These are phyloP conservation scores for Boletus tomentosulus DNA, from an alignment of 768 basidiomycete species.

Conservation along the genomic window DNA sequence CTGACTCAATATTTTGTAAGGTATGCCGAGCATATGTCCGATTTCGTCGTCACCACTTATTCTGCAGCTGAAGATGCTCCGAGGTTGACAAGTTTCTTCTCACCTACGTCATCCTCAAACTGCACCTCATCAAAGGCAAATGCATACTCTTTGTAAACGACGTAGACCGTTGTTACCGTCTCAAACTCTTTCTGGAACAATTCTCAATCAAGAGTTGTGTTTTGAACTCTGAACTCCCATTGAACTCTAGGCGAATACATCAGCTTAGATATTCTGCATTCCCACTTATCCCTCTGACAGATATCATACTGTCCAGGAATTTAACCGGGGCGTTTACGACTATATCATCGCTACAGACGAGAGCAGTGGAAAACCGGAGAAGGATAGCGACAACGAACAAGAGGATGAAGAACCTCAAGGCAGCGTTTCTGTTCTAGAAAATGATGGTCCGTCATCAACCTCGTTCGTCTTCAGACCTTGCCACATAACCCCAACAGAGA, in stretches of 20 bases:
- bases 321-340: slow-evolving; percentile 97
- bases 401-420: slow-evolving; percentile 28
- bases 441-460: slow-evolving; percentile 29
- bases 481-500: slow-evolving; percentile 38
- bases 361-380: slow-evolving; percentile 51
- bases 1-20: slow-evolving; percentile 83
- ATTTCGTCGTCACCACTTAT: neutral
- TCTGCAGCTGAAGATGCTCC: slow-evolving; percentile 52
- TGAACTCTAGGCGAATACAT: slow-evolving; percentile 73
- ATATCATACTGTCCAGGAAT: slow-evolving; percentile 97
- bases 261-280: neutral
- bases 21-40: slow-evolving; percentile 36
- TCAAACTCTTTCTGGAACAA: slow-evolving; percentile 98
- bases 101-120: slow-evolving; percentile 92
- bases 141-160: slow-evolving; percentile 96
- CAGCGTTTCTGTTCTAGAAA: slow-evolving; percentile 1
- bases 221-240: slow-evolving; percentile 89
- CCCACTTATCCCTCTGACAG: slow-evolving; percentile 34
- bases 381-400: slow-evolving; percentile 46
- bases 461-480: slow-evolving; percentile 23
- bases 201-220: slow-evolving; percentile 96
- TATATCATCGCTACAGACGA: slow-evolving; percentile 99
- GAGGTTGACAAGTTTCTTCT: slow-evolving; percentile 98
- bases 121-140: slow-evolving; percentile 94
- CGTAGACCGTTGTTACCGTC: slow-evolving; percentile 88